A percentile compares a stretch with the other conserved stretches of the same genome.
Conservation (phyloP, 106 monocot species). For the Platanthera guangdongensis region DNA sequence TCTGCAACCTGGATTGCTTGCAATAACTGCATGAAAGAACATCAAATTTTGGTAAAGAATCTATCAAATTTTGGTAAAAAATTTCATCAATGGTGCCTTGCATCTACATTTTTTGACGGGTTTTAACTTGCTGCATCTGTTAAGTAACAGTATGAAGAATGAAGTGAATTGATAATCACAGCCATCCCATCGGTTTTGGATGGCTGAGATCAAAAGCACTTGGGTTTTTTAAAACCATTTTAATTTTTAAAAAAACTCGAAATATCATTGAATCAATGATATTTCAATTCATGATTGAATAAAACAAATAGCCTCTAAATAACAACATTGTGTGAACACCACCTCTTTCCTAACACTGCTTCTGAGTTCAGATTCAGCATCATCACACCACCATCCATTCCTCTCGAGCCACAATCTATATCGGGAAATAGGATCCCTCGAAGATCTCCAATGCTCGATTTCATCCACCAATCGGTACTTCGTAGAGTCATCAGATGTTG, state of each 20-base stretch:
- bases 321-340: background rate
- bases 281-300: background rate
- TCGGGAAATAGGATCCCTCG: constrained; percentile 71
- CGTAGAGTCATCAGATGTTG: constrained; percentile 94
- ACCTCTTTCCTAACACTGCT: constrained; percentile 82
- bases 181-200: no score
- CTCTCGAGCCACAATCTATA: constrained; percentile 82
- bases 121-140: no score
- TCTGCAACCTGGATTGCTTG: constrained; percentile 80
- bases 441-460: constrained; percentile 83
- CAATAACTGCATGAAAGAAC: constrained; percentile 41
- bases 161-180: no score
- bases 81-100: no score
- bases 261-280: no score
- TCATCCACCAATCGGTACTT: constrained; percentile 73
- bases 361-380: constrained; percentile 62
- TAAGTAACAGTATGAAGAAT: no score
- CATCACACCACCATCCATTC: constrained; percentile 90
- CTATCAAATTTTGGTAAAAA: no score
- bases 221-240: no score
- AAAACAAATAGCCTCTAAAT: background rate
- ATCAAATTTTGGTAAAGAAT: background rate
- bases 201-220: no score
- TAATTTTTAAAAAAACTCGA: no score
- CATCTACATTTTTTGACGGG: no score